Evolutionary conservation across 306 rosid species (phyloP), one percentile per base, ranked within the genome.

Genomic region (Boehmeria nivea): DNA sequence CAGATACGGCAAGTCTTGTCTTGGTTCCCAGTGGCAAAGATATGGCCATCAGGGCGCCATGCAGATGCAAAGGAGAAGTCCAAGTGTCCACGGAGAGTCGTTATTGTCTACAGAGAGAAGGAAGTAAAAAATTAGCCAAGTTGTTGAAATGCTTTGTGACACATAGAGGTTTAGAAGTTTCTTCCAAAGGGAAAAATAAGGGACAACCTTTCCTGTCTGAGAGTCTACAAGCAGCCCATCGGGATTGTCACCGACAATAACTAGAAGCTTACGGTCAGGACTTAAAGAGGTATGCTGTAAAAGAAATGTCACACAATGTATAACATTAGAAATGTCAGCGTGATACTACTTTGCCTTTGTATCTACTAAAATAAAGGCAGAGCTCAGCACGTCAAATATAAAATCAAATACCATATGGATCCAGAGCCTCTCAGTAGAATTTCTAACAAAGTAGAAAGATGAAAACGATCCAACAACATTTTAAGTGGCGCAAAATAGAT

Each of bases 1-100:
- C 76, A 71, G 21, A 71, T 63, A 23, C 76, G 71, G 47, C 76
- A 71, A 23, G 76, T 71, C 66, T 71, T 71, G 66, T 71, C 76
- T 64, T 71, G 76, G 51, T 65, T 71, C 4, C 76, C 76, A 2
- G 76, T 71, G 57, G 76, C 76, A 44, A 71, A 71, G 15, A 22
- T 43, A 5, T 9, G 57, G 18, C 76, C 76, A 18, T 59, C 20
- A 1, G 76, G 76, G 42, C 53, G 76, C 76, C 76, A 71, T 36
- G 76, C 66, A 0, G 76, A 64, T 2, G 76, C 76, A 37, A 71
- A 71, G 6, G 76, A 71, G 62, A 51, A 71, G 49, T 71, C 76
- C 45, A 49, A 57, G 57, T 71, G 76, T 44, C 76, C 76, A 24
- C 37, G 21, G 8, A 71, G 42, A 21, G 62, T 55, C 28, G 51